Conservation (phyloP, 306 rosid species). For the Corylus americana region DNA sequence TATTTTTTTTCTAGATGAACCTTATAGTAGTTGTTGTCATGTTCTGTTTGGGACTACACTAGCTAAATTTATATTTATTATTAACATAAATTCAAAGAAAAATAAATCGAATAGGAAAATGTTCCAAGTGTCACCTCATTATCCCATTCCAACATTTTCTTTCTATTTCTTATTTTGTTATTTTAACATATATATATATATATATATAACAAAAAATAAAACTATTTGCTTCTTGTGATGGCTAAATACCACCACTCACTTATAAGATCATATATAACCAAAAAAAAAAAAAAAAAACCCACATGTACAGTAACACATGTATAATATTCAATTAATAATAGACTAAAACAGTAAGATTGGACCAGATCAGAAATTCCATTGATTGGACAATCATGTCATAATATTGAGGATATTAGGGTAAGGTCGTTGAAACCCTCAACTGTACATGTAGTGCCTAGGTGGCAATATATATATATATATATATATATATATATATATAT, state of each 20-base stretch:
- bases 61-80: too few species aligned
- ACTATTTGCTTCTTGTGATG: background rate
- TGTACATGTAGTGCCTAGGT: background rate
- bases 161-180: background rate
- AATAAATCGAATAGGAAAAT: constrained; percentile 6
- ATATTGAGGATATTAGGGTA: background rate
- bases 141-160: background rate
- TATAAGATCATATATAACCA: too few species aligned
- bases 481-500: background rate
- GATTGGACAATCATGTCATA: background rate
- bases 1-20: too few species aligned
- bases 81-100: background rate
- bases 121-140: constrained; percentile 4
- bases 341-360: too few species aligned
- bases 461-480: background rate
- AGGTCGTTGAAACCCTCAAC: background rate
- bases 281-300: too few species aligned
- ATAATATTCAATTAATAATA: too few species aligned
- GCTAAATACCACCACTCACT: background rate
- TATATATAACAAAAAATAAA: background rate
- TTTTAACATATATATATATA: background rate
- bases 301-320: too few species aligned
- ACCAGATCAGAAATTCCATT: too few species aligned
- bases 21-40: too few species aligned
- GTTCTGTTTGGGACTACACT: too few species aligned